Base-by-base conservation (phyloP, 139 green algal species). In the Astrephomene gubernaculifera region DNA sequence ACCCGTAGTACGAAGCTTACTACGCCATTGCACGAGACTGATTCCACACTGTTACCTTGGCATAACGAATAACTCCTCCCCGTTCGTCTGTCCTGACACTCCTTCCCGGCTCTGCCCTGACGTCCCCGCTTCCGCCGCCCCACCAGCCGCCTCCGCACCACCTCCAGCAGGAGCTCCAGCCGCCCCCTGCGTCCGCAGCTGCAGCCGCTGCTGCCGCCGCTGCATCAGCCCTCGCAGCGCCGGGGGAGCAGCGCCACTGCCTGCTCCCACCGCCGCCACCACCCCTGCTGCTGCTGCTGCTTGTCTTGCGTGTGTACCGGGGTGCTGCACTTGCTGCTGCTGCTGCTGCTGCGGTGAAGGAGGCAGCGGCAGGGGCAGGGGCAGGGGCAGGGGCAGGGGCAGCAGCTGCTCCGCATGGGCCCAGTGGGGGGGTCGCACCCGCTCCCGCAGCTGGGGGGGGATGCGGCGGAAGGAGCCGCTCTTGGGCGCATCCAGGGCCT, bases 401-500 rank as follows among this genome's bases (percentile, higher is more conserved):
- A n/a, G n/a, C n/a, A n/a, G n/a, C n/a, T n/a, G n/a, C n/a, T n/a
- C n/a, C n/a, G n/a, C n/a, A n/a, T n/a, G n/a, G n/a, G 44, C 70
- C 70, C 70, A 78, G 44, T 78, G 70, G 29, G 70, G 70, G 10
- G 70, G 70, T 29, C 70, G 70, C 8, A 78, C 29, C 44, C 14
- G 41, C 25, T 78, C 70, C 44, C 70, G 43, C 44, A 78, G 70
- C 10, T 39, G n/a, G 44, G 12, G 44, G 0, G 70, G 70, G 27
- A 78, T 14, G 19, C 70, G 70, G 25, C 44, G 70, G 44, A 78
- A 78, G 41, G 25, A 21, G 43, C 70, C 70, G 12, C 31, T 25
- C 70, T 78, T 78, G 29, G 70, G 44, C 43, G 70, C 70, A 8
- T 78, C 70, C 43, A 78, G 70, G 2, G 70, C 70, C 70, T 78